Percentiles rank a stretch among this genome's conserved stretches.
These are phyloP conservation scores for Prunus campanulata DNA, from an alignment of 306 rosid genomes.

Conservation along the genomic window DNA sequence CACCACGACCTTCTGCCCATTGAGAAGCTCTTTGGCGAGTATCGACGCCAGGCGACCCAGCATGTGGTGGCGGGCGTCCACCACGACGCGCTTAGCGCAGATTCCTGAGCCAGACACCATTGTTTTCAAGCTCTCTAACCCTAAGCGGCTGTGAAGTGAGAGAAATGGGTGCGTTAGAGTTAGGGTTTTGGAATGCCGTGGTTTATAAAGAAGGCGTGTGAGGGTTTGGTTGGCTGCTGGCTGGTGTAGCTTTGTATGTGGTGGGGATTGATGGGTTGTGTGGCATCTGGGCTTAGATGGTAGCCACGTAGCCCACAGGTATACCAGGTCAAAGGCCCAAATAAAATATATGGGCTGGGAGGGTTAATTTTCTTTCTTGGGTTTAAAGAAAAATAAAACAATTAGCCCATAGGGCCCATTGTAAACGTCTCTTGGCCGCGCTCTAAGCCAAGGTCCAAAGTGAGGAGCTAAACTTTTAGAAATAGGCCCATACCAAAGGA, in stretches of 20 bases:
- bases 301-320: not conserved
- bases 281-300: not conserved
- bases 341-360: no score
- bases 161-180: not conserved
- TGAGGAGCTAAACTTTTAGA: no score
- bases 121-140: not conserved
- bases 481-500: no score
- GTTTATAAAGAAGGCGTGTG: not conserved
- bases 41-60: slow-evolving; percentile 65
- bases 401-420: no score
- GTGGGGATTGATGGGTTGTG: not conserved
- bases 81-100: slow-evolving; percentile 72
- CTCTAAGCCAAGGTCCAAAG: no score
- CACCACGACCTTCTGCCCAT: slow-evolving; percentile 63
- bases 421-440: no score
- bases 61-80: slow-evolving; percentile 80
- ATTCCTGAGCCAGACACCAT: slow-evolving; percentile 78
- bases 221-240: not conserved
- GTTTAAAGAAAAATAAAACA: no score
- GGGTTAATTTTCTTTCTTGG: no score
- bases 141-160: slow-evolving; percentile 17
- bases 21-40: slow-evolving; percentile 67
- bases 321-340: not conserved
- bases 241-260: not conserved
- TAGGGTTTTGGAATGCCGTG: slow-evolving; percentile 4